Conservation (phyloP, 2,329 filamentous ascomycete species). For the Sporothrix globosa region DNA sequence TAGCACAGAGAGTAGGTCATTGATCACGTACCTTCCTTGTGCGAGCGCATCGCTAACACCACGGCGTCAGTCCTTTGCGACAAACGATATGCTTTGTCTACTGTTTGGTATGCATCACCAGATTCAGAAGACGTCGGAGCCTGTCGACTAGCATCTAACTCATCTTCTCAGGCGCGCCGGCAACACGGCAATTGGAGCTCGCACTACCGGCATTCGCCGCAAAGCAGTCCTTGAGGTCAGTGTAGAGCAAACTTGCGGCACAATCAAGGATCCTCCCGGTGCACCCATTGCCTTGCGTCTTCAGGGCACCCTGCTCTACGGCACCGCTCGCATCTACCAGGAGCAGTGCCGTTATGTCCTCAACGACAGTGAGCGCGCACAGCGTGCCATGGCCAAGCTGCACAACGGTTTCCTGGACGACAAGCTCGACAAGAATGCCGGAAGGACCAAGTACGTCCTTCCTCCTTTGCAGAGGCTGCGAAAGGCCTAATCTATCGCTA, state of each 20-base stretch:
- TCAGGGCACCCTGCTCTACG: conserved; percentile 85
- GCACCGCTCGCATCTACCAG: conserved; percentile 79
- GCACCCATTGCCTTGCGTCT: conserved; percentile 88
- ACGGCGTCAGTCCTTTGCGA: conserved; percentile 70
- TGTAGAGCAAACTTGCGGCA: conserved; percentile 81
- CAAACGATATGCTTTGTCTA: conserved; percentile 88
- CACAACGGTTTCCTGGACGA: conserved; percentile 64
- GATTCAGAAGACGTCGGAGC: neutral
- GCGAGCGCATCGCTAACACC: conserved; percentile 36
- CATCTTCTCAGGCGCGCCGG: conserved; percentile 74
- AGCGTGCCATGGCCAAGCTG: conserved; percentile 65
- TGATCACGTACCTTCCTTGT: neutral
- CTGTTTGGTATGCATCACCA: conserved; percentile 73
- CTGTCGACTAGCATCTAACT: neutral
- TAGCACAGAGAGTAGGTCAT: conserved; percentile 80
- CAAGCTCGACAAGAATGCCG: conserved; percentile 70
- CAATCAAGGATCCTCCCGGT: conserved; percentile 75
- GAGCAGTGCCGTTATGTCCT: conserved; percentile 89
- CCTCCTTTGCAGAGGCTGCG: too few relatives aligned
- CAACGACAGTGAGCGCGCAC: conserved; percentile 72
- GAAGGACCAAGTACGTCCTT: conserved; percentile 67
- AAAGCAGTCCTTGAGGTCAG: conserved; percentile 90
- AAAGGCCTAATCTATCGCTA: conserved; percentile 11
- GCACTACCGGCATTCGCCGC: conserved; percentile 72
- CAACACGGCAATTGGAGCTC: conserved; percentile 76